Conservation (phyloP, 78 protist genomes). For the Dictyostelium firmibasis region DNA sequence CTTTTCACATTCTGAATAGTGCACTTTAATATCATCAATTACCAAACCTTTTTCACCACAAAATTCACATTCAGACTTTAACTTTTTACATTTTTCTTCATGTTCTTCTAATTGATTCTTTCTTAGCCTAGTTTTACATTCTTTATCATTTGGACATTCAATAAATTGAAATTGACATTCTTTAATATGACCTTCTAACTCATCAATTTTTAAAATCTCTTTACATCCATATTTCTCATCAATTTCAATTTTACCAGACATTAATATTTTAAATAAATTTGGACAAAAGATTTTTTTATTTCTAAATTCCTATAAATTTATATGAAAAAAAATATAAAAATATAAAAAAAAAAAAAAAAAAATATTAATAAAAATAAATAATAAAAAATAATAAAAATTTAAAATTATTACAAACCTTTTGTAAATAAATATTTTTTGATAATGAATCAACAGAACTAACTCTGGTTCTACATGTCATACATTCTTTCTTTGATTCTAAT, state of each 20-base stretch:
- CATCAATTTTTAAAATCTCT: not conserved
- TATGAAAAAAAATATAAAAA: too few species aligned
- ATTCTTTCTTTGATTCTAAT: not conserved
- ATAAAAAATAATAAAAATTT: not conserved
- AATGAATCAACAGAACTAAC: not conserved
- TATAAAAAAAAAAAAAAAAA: too few species aligned
- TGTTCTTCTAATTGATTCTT: not conserved
- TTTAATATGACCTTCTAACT: not conserved
- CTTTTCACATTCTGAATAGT: not conserved
- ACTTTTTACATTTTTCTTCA: not conserved
- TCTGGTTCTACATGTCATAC: not conserved
- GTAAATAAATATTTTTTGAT: not conserved
- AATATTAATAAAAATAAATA: not conserved
- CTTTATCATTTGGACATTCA: not conserved
- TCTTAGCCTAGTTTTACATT: not conserved
- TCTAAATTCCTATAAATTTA: constrained; percentile 4
- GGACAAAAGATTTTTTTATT: not conserved
- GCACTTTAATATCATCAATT: not conserved
- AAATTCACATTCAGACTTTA: not conserved
- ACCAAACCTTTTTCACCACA: not conserved
- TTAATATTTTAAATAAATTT: not conserved
- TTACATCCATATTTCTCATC: not conserved
- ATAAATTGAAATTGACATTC: not conserved
- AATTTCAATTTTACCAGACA: not conserved
- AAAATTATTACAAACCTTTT: not conserved